These are phyloP conservation scores for Talaromyces albobiverticillius DNA, from an alignment of 2,329 filamentous ascomycete genomes.

Conservation along the genomic window DNA sequence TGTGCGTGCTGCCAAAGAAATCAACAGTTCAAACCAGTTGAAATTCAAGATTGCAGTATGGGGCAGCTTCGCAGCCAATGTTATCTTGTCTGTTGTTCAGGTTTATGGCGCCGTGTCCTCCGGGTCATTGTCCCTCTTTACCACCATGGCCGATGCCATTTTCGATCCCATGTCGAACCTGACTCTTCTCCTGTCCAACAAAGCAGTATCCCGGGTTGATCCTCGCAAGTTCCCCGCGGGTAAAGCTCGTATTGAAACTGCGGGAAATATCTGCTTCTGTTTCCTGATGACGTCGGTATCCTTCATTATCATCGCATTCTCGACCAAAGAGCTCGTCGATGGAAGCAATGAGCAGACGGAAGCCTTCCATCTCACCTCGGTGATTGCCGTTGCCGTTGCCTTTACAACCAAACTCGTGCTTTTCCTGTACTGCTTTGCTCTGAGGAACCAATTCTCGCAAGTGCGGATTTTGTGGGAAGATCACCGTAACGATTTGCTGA, in stretches of 20 bases:
- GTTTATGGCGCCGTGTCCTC: constrained; percentile 85
- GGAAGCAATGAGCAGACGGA: constrained; percentile 52
- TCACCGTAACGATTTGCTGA: constrained; percentile 93
- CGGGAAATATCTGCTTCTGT: constrained; percentile 94
- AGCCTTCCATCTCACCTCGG: constrained; percentile 73
- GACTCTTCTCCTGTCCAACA: constrained; percentile 79
- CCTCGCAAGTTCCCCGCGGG: constrained; percentile 83
- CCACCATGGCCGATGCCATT: constrained; percentile 92
- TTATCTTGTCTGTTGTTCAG: constrained; percentile 75
- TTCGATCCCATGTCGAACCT: constrained; percentile 91
- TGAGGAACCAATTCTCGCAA: constrained; percentile 88
- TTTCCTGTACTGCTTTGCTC: constrained; percentile 88
- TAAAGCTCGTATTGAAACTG: constrained; percentile 90
- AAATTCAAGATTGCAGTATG: constrained; percentile 60
- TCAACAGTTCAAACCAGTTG: constrained; percentile 76
- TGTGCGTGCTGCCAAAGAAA: constrained; percentile 72
- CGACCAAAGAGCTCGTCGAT: constrained; percentile 64
- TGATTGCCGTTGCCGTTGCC: constrained; percentile 79
- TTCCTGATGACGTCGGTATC: constrained; percentile 94
- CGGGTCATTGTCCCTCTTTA: constrained; percentile 90
- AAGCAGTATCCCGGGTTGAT: constrained; percentile 85
- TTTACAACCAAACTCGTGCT: constrained; percentile 79
- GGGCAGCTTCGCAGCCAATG: constrained; percentile 72
- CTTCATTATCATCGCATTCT: constrained; percentile 87
- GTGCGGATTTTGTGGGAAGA: constrained; percentile 93